Conservation (phyloP, 1,284 basidiomycete species). For the Ustanciosporium gigantosporum region DNA sequence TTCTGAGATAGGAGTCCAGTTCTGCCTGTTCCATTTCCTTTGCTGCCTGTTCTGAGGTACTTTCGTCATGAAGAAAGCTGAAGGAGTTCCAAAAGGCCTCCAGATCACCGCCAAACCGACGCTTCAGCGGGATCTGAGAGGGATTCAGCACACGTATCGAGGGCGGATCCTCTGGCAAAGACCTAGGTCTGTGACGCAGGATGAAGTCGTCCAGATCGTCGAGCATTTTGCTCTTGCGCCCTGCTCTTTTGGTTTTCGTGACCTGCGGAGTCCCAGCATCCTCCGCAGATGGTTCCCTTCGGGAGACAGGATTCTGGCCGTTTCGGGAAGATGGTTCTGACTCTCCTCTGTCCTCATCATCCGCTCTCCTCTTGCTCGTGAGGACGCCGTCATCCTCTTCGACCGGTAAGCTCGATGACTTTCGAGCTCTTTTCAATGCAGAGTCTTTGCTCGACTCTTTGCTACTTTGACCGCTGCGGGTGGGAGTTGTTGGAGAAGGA, state of each 20-base stretch:
- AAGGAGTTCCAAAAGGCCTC: constrained; percentile 24
- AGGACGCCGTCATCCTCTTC: neutral
- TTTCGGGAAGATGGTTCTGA: constrained; percentile 1
- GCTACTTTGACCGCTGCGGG: neutral
- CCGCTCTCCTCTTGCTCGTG: neutral
- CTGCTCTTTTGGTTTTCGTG: constrained; percentile 3
- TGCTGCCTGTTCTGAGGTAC: constrained; percentile 3
- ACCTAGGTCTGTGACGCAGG: constrained; percentile 15
- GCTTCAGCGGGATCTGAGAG: constrained; percentile 20
- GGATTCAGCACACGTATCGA: constrained; percentile 33
- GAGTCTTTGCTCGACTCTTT: neutral
- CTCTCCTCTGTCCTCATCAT: constrained; percentile 5
- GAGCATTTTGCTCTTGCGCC: constrained; percentile 25
- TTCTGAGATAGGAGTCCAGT: constrained; percentile 17
- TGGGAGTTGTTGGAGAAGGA: no score
- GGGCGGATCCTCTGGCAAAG: constrained; percentile 26
- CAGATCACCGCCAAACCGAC: constrained; percentile 24
- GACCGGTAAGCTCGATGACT: neutral
- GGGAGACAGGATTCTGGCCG: no score
- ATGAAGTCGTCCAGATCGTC: constrained; percentile 29
- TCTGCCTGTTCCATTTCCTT: constrained; percentile 17
- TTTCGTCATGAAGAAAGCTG: constrained; percentile 30
- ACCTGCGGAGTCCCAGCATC: no score
- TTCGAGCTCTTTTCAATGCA: neutral
- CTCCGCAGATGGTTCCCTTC: no score